These are phyloP conservation scores for Cryptococcus sp. DNA, from an alignment of 1,284 basidiomycete genomes.

Conservation along the genomic window DNA sequence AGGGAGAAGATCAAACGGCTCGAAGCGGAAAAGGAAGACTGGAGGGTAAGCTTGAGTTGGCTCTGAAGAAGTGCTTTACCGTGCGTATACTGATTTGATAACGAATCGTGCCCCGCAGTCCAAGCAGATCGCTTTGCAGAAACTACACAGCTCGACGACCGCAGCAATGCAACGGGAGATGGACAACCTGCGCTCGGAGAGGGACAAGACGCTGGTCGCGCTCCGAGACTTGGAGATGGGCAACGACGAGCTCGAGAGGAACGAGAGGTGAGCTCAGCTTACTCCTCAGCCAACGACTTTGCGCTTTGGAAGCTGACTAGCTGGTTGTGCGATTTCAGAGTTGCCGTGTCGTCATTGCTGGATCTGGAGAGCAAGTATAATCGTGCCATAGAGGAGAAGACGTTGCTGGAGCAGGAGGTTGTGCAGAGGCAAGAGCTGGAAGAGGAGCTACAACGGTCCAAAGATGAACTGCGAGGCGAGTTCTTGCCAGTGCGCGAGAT, in stretches of 20 bases:
- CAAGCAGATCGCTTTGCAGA: constrained; percentile 87
- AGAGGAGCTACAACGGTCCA: constrained; percentile 87
- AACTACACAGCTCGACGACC: constrained; percentile 82
- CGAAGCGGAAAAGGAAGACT: constrained; percentile 81
- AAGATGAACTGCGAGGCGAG: constrained; percentile 89
- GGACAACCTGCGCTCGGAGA: constrained; percentile 73
- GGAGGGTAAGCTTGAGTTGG: constrained; percentile 68
- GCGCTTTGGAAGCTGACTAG: background rate
- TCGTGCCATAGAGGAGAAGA: constrained; percentile 91
- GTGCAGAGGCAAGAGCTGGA: constrained; percentile 85
- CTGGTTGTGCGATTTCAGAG: constrained; percentile 48
- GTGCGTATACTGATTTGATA: background rate
- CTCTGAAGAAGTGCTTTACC: background rate
- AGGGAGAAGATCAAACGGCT: constrained; percentile 71
- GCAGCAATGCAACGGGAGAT: constrained; percentile 66
- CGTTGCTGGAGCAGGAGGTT: constrained; percentile 94
- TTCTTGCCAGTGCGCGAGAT: background rate
- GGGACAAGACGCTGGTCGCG: constrained; percentile 75
- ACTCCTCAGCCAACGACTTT: too few species aligned
- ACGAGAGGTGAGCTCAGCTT: constrained; percentile 62
- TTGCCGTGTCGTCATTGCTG: constrained; percentile 83
- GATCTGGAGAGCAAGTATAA: constrained; percentile 92
- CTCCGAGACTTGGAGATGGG: constrained; percentile 90
- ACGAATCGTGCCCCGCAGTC: constrained; percentile 56
- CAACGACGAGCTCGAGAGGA: constrained; percentile 91